Base-by-base conservation (phyloP, 1,284 basidiomycete species). In the Stygiomarasmius scandens region DNA sequence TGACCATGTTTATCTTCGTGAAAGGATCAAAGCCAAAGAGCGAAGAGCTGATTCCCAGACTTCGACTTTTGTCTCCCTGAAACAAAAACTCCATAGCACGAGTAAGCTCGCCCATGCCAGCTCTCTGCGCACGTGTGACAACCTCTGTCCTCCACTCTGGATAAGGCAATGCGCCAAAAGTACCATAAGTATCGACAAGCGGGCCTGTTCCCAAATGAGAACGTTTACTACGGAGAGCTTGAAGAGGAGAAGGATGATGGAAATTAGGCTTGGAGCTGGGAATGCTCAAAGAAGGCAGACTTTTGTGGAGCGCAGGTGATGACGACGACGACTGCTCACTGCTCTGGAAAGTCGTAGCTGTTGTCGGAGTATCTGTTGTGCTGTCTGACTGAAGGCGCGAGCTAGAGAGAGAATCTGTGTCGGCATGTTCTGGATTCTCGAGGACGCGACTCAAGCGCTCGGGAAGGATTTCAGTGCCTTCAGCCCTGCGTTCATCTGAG, bases 141-240 rank as follows among this genome's bases (percentile, higher is more conserved):
- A 84, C 64, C 2, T 78, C 74, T 1, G 73, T 65, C 1, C 86
- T 77, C 86, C 86, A 88, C 62, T 86, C 85, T 0, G 86, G 86
- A 64, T 87, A 88, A 0, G 82, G 81, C 2, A 84, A 69, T 0
- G 74, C 72, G 8, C 72, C 72, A 20, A 74, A 69, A 1, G 68
- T 57, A 10, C 44, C 49, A n/a, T 38, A 27, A 19, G 43, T 32
- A 4, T 52, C 48, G 25, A 14, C 8, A 9, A 29, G n/a, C 48
- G n/a, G n/a, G n/a, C n/a, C 9, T 6, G 25, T 29, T 14, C 16
- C 29, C 6, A 25, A 27, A 19, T 29, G 48, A 29, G 48, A 32
- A 11, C 19, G 24, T 24, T 14, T 29, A 19, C 14, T 41, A 8
- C 38, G 14, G 5, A 16, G 11, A 19, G 38, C 38, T 41, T 19